Evolutionary conservation across 192 early-diverging fungal species (phyloP), one percentile per base, ranked within the genome.

Genomic region (Mortierella alpina): DNA sequence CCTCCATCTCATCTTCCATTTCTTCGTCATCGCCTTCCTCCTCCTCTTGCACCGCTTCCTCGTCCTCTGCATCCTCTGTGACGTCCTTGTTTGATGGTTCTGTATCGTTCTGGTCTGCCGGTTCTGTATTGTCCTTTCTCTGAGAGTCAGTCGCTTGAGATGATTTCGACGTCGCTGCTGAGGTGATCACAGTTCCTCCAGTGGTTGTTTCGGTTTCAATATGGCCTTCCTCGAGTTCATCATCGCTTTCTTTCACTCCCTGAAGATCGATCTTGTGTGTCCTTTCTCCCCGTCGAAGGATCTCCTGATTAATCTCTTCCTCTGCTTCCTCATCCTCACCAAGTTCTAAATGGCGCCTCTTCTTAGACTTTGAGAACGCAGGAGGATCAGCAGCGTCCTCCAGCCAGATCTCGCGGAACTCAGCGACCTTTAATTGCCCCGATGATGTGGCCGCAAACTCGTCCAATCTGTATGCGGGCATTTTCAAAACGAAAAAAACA

Each of bases 401-500:
- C n/a, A 98, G 88, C 94, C 94, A 95, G 41, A 96, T 72, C 47
- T 83, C 86, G 64, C 92, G 86, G 76, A 99, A 99, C 65, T 97
- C 93, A 9, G 87, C 73, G 1, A 96, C 93, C 4, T 91, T 86
- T 12, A 99, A 84, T 44, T 90, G 70, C 4, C 90, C 89, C 2
- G 93, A 94, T 20, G 93, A 94, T 5, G 96, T 97, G 7, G 84
- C 53, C 45, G 89, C 85, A 54, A 99, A 96, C 73, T 99, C 97
- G 10, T 89, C 85, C 51, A 97, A 81, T 53, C 91, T 91, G 73
- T 50, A 47, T 8, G 31, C 2, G 17, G 1, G 56, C 41, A 7
- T 31, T 14, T 14, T 15, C 9, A 61, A 42, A 46, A 52, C 3
- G 40, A 58, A 39, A 67, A 45, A 45, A 23, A 18, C 42, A 49